Base-by-base conservation (phyloP, 148 eudicot genomes). In the Cornus kousa region DNA sequence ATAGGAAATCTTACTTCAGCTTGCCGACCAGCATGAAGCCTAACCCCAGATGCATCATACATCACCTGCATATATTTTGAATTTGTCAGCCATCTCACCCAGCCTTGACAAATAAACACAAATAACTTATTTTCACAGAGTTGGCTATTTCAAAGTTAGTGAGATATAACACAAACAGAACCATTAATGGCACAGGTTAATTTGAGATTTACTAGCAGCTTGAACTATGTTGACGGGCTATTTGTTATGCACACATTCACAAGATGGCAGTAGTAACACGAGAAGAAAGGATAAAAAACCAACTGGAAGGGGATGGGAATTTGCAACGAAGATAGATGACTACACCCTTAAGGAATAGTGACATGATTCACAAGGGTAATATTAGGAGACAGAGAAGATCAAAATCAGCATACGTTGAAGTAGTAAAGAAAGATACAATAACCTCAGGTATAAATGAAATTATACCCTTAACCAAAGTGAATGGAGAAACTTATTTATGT, bases 1-100 rank as follows among this genome's bases (percentile, higher is more conserved):
- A 53, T 11, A 53, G 59, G 46, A 48, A 74, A 68, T 80, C 92
- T 90, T 86, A 93, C 97, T 87, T 91, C 94, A 85, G 98, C 98
- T 86, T 93, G 98, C 46, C 93, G 92, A 23, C 96, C 96, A 75
- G 98, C 96, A 90, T 91, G 98, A 77, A 91, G 94, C 77, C 96
- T 89, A 70, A 94, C 89, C 23, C 96, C 94, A 62, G 96, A 79
- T 32, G 97, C 97, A 84, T 93, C 96, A 87, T 93, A 93, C 96
- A 93, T 91, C 68, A 91, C 94, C 96, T 89, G 84, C 70, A 75
- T 12, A 31, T 67, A 76, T 74, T 67, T 13, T 64, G 67, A 67
- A 74, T 24, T 33, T 17, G 31, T 11, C 13, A 68, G 62, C 67
- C 69, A 22, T n/a, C 66, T 32, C 11, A 75, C 31, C 5, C 14